These are phyloP conservation scores for Microbotryum intermedium DNA, from an alignment of 1,284 basidiomycete genomes.

Conservation along the genomic window DNA sequence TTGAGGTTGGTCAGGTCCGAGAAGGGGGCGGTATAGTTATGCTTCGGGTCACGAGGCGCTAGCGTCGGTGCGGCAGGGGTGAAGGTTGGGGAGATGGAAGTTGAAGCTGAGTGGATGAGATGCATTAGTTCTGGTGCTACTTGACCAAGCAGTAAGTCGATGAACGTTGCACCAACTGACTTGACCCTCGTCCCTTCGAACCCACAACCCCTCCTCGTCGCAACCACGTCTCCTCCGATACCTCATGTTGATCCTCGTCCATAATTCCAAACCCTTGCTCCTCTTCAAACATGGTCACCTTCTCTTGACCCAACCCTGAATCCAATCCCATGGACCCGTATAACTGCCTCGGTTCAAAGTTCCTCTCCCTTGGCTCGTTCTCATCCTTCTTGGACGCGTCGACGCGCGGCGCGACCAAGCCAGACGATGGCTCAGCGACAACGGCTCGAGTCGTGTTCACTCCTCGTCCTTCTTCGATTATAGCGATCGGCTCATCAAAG, in stretches of 20 bases:
- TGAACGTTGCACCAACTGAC: no score
- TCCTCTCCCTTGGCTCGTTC: not conserved
- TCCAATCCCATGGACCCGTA: no score
- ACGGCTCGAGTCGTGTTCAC: not conserved
- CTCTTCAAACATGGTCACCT: slow-evolving; percentile 8
- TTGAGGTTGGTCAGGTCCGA: slow-evolving; percentile 15
- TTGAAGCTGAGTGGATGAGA: not conserved
- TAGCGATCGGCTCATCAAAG: no score
- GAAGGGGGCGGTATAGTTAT: slow-evolving; percentile 15
- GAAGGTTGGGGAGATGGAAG: not conserved
- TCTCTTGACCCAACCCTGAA: not conserved
- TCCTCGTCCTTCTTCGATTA: no score
- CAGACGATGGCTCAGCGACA: not conserved
- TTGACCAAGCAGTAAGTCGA: no score
- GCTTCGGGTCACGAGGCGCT: not conserved
- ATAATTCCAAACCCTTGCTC: slow-evolving; percentile 12
- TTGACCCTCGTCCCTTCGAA: no score
- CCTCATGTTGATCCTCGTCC: slow-evolving; percentile 7
- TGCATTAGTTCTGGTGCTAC: no score
- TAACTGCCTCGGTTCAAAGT: not conserved
- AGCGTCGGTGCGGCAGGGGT: not conserved
- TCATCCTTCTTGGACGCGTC: not conserved
- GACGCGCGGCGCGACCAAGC: not conserved
- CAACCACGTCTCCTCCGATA: not conserved
- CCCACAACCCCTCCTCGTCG: not conserved